phyloP scores from a whole-genome alignment of 2,329 filamentous ascomycete species.

The Knufia fluminis region DNA sequence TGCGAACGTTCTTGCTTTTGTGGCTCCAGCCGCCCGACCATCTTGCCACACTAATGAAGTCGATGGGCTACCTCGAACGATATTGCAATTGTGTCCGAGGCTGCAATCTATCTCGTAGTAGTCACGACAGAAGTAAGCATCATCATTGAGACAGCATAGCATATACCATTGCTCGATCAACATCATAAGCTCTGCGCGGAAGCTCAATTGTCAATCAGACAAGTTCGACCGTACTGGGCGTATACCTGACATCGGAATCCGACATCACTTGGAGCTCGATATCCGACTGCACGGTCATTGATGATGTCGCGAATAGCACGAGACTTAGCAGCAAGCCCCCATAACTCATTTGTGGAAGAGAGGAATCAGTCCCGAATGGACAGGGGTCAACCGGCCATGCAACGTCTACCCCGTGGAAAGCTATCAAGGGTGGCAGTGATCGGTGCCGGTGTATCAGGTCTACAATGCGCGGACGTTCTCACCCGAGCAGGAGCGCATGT shows the following conservation, averaged over 20 bases:
- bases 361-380: constrained; percentile 12
- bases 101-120: not conserved
- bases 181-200: too few species aligned
- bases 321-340: constrained; percentile 14
- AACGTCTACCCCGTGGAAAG: constrained; percentile 15
- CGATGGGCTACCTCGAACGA: not conserved
- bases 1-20: too few species aligned
- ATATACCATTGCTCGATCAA: too few species aligned
- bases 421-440: constrained; percentile 48
- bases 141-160: too few species aligned
- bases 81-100: not conserved
- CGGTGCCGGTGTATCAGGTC: constrained; percentile 51
- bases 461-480: constrained; percentile 51
- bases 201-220: too few species aligned
- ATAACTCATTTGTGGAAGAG: constrained; percentile 7
- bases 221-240: too few species aligned
- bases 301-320: constrained; percentile 17
- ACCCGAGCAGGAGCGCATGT: constrained; percentile 47
- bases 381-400: constrained; percentile 2
- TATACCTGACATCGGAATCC: too few species aligned
- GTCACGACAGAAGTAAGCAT: not conserved
- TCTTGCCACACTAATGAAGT: not conserved
- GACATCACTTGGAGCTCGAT: too few species aligned
- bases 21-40: not conserved
- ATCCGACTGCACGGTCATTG: not conserved